These are phyloP conservation scores for Erysimum cheiri DNA, from an alignment of 441 rosid species.

Conservation along the genomic window DNA sequence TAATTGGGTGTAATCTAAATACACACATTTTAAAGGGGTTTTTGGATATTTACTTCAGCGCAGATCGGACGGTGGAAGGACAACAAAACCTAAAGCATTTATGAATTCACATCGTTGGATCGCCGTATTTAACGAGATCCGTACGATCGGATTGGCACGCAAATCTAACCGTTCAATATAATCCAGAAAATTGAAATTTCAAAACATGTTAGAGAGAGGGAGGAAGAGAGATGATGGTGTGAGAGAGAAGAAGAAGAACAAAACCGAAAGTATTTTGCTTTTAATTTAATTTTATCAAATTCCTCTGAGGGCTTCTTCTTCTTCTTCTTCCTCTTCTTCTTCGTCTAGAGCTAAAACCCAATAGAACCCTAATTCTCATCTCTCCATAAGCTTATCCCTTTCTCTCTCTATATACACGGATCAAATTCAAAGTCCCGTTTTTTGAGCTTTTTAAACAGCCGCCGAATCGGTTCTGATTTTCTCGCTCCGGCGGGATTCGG, in stretches of 20 bases:
- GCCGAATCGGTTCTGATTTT: conserved; percentile 41
- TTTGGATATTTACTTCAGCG: background rate
- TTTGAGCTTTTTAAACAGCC: conserved; percentile 46
- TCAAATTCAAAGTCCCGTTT: conserved; percentile 33
- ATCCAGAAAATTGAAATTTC: conserved; percentile 69
- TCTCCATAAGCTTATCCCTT: conserved; percentile 25
- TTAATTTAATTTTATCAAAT: conserved; percentile 30
- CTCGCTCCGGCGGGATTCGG: conserved; percentile 40
- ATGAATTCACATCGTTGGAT: conserved; percentile 70
- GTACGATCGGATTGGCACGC: conserved; percentile 46
- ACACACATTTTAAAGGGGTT: conserved; percentile 16
- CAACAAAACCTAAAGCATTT: conserved; percentile 39
- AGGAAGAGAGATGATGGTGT: conserved; percentile 60
- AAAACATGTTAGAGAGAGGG: conserved; percentile 86
- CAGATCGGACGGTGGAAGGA: conserved; percentile 44
- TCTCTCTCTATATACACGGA: conserved; percentile 32
- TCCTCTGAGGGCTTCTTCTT: conserved; percentile 20
- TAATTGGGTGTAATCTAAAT: background rate
- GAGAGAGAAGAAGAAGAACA: conserved; percentile 46
- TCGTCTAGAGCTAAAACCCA: conserved; percentile 36
- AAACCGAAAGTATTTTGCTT: conserved; percentile 43
- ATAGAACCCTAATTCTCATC: conserved; percentile 40
- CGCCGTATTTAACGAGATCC: conserved; percentile 12
- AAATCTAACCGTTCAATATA: conserved; percentile 68
- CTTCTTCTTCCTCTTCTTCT: conserved; percentile 28